Evolutionary conservation across 2,329 filamentous ascomycete species (phyloP), one percentile per base, ranked within the genome.

Genomic region (Aspergillus sergii): DNA sequence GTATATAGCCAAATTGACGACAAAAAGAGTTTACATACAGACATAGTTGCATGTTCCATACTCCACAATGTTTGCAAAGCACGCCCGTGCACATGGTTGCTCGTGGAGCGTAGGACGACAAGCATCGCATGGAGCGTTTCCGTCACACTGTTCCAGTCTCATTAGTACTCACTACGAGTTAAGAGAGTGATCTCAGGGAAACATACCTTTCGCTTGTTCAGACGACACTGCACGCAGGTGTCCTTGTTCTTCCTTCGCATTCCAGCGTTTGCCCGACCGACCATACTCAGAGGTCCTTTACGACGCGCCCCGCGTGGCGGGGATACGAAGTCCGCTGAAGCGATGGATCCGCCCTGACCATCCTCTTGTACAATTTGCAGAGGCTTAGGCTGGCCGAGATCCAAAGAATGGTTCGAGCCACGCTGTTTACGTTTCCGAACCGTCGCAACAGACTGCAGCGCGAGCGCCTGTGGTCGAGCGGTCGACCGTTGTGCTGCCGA

Each of bases 1-100:
- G 72, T 59, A 58, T 19, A 23, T 12, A 19, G 30, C 11, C 32
- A 23, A 59, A 32, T 55, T n/a, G 2, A 14, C 11, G 54, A 41
- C 46, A 10, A 34, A 45, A 23, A 19, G 23, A 12, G 14, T 23
- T 5, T 30, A 48, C 77, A 59, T 74, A 81, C 79, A 82, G 56
- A 82, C 78, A 62, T 80, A 81, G 62, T 82, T 81, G 69, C 78
- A 81, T 5, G 79, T 80, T 46, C 79, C 80, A 46, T 76, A 78
- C 63, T 80, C 77, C 28, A 82, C 77, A 58, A 82, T 78, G 58
- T 76, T 80, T 23, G 78, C 74, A 61, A 82, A 82, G 63, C 79
- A 79, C 32, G 80, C 79, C 34, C 73, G 75, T 9, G 78, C 78
- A 64, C 80, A 82, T 12, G 79, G 79, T 59, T 81, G 79, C 58